Evolutionary conservation across 768 basidiomycete species (phyloP).

Genomic region (Tylopilus intermedius): DNA sequence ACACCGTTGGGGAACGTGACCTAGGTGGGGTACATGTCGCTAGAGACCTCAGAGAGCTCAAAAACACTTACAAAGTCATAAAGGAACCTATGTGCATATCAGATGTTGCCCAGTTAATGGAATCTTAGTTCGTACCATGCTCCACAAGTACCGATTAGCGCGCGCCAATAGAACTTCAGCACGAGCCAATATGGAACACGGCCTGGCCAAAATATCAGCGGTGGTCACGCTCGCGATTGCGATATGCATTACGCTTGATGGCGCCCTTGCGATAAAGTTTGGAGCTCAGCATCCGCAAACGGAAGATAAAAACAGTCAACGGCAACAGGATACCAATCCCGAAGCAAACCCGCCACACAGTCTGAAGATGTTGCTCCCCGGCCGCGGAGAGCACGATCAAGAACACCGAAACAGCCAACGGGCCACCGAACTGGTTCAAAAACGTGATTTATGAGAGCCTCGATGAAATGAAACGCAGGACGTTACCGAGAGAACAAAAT

Average conservation of each 20-base stretch:
- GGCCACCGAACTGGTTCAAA: slow-evolving; percentile 52
- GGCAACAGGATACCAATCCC: slow-evolving; percentile 60
- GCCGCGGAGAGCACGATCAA: slow-evolving; percentile 65
- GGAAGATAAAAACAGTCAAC: slow-evolving; percentile 65
- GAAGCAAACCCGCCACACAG: slow-evolving; percentile 66
- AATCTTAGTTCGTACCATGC: slow-evolving; percentile 46
- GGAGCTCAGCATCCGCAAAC: slow-evolving; percentile 67
- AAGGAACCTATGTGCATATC: slow-evolving; percentile 45
- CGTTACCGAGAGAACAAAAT: slow-evolving; percentile 60
- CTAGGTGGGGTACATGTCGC: slow-evolving; percentile 25
- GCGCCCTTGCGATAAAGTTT: slow-evolving; percentile 59
- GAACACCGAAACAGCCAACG: slow-evolving; percentile 62
- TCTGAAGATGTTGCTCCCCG: slow-evolving; percentile 54
- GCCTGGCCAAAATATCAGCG: slow-evolving; percentile 30
- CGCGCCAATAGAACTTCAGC: slow-evolving; percentile 59
- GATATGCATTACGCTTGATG: slow-evolving; percentile 48
- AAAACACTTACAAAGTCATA: slow-evolving; percentile 53
- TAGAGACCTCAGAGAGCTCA: neutral
- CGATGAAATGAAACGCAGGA: neutral
- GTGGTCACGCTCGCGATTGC: neutral
- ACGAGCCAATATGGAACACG: slow-evolving; percentile 59
- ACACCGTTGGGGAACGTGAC: slow-evolving; percentile 72
- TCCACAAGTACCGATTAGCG: slow-evolving; percentile 67
- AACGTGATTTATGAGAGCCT: neutral
- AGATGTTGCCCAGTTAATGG: neutral